Conservation (phyloP, 1,139 yeast genomes). For the Yamadazyma diddensiae region DNA sequence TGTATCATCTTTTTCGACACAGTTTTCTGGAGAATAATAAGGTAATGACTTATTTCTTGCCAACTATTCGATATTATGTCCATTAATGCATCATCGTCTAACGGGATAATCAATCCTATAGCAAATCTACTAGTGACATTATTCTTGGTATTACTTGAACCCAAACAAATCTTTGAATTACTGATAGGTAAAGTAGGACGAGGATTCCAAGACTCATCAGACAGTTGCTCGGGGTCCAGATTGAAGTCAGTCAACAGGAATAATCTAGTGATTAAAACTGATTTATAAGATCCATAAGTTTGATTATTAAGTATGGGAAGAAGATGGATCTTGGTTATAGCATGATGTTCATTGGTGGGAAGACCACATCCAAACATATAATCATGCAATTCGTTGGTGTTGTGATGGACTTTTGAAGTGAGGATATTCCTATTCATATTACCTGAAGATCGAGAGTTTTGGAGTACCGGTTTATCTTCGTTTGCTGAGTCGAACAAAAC, state of each 20-base stretch:
- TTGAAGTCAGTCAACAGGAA: slow-evolving; percentile 39
- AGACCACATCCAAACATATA: slow-evolving; percentile 59
- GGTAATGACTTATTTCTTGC: slow-evolving; percentile 43
- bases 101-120: slow-evolving; percentile 48
- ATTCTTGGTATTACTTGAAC: slow-evolving; percentile 12
- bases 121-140: slow-evolving; percentile 40
- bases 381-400: slow-evolving; percentile 43
- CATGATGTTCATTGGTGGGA: slow-evolving; percentile 46
- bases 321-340: slow-evolving; percentile 46
- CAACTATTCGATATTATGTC: slow-evolving; percentile 49
- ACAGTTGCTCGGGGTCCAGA: slow-evolving; percentile 8
- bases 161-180: slow-evolving; percentile 15
- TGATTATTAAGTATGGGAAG: slow-evolving; percentile 40
- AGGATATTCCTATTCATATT: slow-evolving; percentile 13
- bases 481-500: slow-evolving; percentile 45
- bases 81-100: slow-evolving; percentile 32
- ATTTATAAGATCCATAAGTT: slow-evolving; percentile 26
- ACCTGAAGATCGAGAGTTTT: not conserved
- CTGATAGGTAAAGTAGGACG: slow-evolving; percentile 31
- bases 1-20: slow-evolving; percentile 35
- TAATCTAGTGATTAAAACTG: slow-evolving; percentile 45
- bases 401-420: slow-evolving; percentile 34
- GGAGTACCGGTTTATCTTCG: slow-evolving; percentile 11
- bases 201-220: slow-evolving; percentile 28
- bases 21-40: slow-evolving; percentile 37